These are phyloP conservation scores for Nakazawaea ernobii DNA, from an alignment of 805 yeast genomes.

Conservation along the genomic window DNA sequence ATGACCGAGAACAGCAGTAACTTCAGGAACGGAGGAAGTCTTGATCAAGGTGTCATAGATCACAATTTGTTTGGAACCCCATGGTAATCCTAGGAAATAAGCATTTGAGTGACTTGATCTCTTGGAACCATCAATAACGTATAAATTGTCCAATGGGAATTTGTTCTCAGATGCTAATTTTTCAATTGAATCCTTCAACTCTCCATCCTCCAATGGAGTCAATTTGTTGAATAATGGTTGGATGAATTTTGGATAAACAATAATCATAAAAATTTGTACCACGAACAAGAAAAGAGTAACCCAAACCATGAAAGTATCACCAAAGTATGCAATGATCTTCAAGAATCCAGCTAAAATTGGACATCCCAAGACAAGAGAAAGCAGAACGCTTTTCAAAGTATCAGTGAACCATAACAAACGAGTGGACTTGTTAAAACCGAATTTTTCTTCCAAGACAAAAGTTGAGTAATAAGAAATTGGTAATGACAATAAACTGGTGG, in stretches of 20 bases:
- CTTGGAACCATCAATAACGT: conserved; percentile 94
- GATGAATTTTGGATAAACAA: conserved; percentile 77
- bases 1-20: conserved; percentile 94
- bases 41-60: conserved; percentile 86
- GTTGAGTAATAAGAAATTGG: conserved; percentile 74
- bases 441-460: conserved; percentile 87
- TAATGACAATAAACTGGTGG: conserved; percentile 48
- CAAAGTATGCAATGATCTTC: conserved; percentile 75
- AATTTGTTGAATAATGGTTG: conserved; percentile 91
- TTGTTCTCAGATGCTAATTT: conserved; percentile 65
- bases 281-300: conserved; percentile 64
- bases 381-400: conserved; percentile 49
- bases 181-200: conserved; percentile 77
- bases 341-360: conserved; percentile 73
- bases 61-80: conserved; percentile 90
- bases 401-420: conserved; percentile 67
- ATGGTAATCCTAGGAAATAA: conserved; percentile 91
- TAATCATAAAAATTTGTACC: conserved; percentile 68
- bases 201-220: conserved; percentile 87
- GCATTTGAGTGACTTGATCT: conserved; percentile 97
- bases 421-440: conserved; percentile 89
- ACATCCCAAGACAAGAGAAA: conserved; percentile 57
- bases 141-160: conserved; percentile 83
- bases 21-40: conserved; percentile 69
- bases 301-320: conserved; percentile 77